phyloP scores from a whole-genome alignment of 2,329 filamentous ascomycete genomes.

The Thelonectria olida region DNA sequence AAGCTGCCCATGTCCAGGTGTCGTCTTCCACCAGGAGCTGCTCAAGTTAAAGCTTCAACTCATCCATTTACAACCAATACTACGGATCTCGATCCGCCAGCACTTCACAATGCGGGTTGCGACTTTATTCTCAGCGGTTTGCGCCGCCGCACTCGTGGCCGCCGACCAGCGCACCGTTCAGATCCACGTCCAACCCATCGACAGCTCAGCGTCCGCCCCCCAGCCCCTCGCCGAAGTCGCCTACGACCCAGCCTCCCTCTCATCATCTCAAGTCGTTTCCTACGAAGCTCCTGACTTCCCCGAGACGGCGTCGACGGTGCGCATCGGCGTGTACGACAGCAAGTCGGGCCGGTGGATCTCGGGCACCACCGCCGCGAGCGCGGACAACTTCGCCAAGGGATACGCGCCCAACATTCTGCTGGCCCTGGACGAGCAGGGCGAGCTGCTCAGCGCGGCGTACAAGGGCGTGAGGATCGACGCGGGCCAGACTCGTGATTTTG shows the following conservation, averaged over 20 bases:
- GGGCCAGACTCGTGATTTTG: conserved; percentile 72
- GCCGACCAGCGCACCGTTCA: conserved; percentile 56
- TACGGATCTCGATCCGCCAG: not conserved
- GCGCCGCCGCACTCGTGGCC: conserved; percentile 51
- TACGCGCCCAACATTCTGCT: conserved; percentile 67
- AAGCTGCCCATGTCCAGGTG: conserved; percentile 28
- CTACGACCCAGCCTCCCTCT: conserved; percentile 59
- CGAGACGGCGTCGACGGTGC: conserved; percentile 57
- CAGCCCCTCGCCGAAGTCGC: conserved; percentile 63
- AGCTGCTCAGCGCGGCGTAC: conserved; percentile 59
- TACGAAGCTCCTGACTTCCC: conserved; percentile 67
- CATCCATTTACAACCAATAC: conserved; percentile 4
- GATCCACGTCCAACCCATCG: conserved; percentile 64
- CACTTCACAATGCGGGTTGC: conserved; percentile 52
- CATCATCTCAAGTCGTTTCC: conserved; percentile 57
- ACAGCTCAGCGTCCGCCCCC: conserved; percentile 45
- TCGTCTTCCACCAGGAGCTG: conserved; percentile 29
- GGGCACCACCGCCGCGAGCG: conserved; percentile 64
- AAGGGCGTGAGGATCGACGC: conserved; percentile 70
- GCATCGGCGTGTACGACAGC: conserved; percentile 66
- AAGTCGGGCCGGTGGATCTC: conserved; percentile 58
- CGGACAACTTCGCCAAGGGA: conserved; percentile 68
- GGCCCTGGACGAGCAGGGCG: conserved; percentile 55
- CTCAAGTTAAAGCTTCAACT: conserved; percentile 6
- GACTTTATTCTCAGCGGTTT: conserved; percentile 53